Base-by-base conservation (phyloP, 140 eudicot genomes). In the Ambrosia hybrid region DNA sequence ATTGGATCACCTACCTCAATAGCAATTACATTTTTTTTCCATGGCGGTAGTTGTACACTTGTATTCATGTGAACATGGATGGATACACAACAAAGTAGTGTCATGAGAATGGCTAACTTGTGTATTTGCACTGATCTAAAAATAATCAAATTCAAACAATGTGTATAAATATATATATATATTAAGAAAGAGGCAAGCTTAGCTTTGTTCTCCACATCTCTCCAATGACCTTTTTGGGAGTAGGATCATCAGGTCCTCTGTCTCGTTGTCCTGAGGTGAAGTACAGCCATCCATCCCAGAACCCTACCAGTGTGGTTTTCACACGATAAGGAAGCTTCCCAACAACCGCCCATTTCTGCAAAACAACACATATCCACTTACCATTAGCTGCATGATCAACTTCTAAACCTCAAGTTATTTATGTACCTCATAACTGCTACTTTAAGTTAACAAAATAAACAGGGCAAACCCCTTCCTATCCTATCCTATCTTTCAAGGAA, bases 251-350 rank as follows among this genome's bases (percentile, higher is more conserved):
- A 0, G 90, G 91, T 16, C 99, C 97, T 86, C 76, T 86, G 76
- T 94, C 99, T 73, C 96, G 83, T 71, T 94, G 99, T 16, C 99
- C 99, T 4, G 99, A 94, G n/a, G 97, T 90, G 81, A 94, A 94
- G 83, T 94, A 94, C 79, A 94, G 73, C 95, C 90, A 88, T 58
- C 99, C 99, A 43, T 94, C 75, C 97, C 97, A 90, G 39, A 80
- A 88, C 43, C 95, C 99, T 12, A 79, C 97, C 65, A 94, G 77
- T n/a, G 99, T 94, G 15, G 97, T 94, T 80, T 94, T 94, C 60
- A 90, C 89, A 16, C 97, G 94, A 66, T 77, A 94, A 37, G 99
- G 99, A 70, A 94, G 91, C 76, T 90, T 90, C 37, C 99, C 99
- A 67, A 90, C 70, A 15, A 94, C 97, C 3, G 87, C 75, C 99